Evolutionary conservation across 2,329 filamentous ascomycete species (phyloP).

Genomic region (Ceratocystis variospora): DNA sequence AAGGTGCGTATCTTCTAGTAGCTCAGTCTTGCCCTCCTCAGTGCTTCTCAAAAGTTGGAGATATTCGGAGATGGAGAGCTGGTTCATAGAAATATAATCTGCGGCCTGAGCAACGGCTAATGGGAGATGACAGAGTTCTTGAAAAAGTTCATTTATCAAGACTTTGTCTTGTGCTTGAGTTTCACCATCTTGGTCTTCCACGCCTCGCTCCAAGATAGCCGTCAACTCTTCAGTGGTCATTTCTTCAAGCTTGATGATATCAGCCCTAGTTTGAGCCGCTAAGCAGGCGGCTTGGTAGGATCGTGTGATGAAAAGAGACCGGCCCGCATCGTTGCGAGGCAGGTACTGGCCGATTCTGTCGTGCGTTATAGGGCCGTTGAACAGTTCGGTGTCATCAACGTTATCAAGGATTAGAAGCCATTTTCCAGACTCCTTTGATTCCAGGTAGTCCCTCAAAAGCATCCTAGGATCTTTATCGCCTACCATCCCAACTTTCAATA

Average conservation of each 20-base stretch:
- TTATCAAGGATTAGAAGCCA: conserved; percentile 24
- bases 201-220: not conserved
- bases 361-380: not conserved
- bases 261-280: not conserved
- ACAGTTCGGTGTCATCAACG: conserved; percentile 20
- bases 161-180: not conserved
- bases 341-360: conserved; percentile 22
- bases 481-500: not conserved
- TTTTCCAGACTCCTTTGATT: conserved; percentile 19
- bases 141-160: not conserved
- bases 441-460: conserved; percentile 18
- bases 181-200: no score
- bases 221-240: not conserved
- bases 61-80: not conserved
- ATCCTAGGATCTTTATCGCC: conserved; percentile 9
- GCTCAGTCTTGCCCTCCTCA: not conserved
- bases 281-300: not conserved
- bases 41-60: not conserved
- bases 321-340: conserved; percentile 21
- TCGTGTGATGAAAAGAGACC: conserved; percentile 13
- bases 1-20: not conserved
- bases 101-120: conserved; percentile 20
- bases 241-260: not conserved
- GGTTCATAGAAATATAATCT: conserved; percentile 17
- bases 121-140: conserved; percentile 16